Conservation (phyloP, 352 stramenopile genomes). For the Globisporangium nagaii region DNA sequence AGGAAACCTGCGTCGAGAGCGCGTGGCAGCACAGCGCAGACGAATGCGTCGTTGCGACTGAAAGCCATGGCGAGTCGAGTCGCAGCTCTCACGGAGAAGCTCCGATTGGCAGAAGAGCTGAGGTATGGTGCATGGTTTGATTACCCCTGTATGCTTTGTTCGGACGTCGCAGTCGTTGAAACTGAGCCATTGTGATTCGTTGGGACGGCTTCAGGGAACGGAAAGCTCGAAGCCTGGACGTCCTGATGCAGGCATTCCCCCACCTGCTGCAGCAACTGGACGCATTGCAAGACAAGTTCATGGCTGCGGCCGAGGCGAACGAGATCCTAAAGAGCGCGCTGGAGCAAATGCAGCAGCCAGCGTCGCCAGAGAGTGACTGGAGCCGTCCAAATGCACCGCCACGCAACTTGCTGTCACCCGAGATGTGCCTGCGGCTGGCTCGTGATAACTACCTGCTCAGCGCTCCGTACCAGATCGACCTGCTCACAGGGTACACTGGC, state of each 20-base stretch:
- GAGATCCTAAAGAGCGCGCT: conserved; percentile 41
- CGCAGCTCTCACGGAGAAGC: conserved; percentile 23
- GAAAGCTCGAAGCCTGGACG: conserved; percentile 31
- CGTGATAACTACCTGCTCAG: conserved; percentile 41
- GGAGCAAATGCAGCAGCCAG: conserved; percentile 29
- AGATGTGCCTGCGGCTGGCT: conserved; percentile 31
- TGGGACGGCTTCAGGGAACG: conserved; percentile 24
- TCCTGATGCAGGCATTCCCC: conserved; percentile 39
- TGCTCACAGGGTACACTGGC: conserved; percentile 35
- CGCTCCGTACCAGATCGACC: conserved; percentile 37
- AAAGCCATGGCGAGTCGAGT: conserved; percentile 17
- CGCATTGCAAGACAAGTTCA: conserved; percentile 38
- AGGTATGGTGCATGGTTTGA: conserved; percentile 13
- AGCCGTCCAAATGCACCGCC: neutral
- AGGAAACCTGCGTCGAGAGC: conserved; percentile 7
- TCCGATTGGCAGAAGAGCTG: conserved; percentile 28
- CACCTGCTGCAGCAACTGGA: conserved; percentile 42
- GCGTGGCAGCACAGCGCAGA: conserved; percentile 1
- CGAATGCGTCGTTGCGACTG: neutral
- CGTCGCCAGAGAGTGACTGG: neutral
- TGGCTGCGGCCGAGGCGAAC: conserved; percentile 39
- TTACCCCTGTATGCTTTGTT: neutral
- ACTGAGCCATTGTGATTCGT: neutral
- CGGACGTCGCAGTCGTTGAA: neutral
- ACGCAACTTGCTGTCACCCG: neutral